phyloP scores from a whole-genome alignment of 257 asterid species.

The Penstemon barbatus region DNA sequence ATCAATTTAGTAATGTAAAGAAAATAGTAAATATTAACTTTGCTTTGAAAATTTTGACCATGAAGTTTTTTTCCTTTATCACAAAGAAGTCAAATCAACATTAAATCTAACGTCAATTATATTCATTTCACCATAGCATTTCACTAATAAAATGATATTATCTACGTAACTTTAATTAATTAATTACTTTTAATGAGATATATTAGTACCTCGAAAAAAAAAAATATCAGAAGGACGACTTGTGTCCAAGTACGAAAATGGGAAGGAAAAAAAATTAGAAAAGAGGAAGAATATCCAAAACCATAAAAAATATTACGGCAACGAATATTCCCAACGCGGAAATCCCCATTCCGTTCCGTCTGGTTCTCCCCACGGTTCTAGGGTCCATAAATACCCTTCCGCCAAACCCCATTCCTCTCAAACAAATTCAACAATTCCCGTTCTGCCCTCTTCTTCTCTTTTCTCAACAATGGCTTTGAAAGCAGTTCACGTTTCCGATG shows the following conservation, averaged over 20 bases:
- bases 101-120: too few species aligned
- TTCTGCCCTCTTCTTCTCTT: conserved; percentile 20
- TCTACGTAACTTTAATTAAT: not conserved
- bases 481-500: conserved; percentile 81
- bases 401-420: conserved; percentile 8
- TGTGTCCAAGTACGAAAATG: not conserved
- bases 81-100: too few species aligned
- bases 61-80: too few species aligned
- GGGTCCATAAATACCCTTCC: conserved; percentile 35
- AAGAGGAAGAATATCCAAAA: conserved; percentile 51
- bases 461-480: conserved; percentile 62
- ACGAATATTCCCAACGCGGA: conserved; percentile 46
- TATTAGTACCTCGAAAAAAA: too few species aligned
- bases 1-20: too few species aligned
- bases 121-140: too few species aligned
- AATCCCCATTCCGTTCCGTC: not conserved
- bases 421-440: conserved; percentile 27
- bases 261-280: not conserved
- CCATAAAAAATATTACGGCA: conserved; percentile 37
- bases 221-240: too few species aligned
- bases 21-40: too few species aligned
- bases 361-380: conserved; percentile 26
- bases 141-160: too few species aligned
- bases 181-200: not conserved
- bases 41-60: too few species aligned